phyloP scores from a whole-genome alignment of 352 stramenopile species.

The Thalassiosira ordinaria region DNA sequence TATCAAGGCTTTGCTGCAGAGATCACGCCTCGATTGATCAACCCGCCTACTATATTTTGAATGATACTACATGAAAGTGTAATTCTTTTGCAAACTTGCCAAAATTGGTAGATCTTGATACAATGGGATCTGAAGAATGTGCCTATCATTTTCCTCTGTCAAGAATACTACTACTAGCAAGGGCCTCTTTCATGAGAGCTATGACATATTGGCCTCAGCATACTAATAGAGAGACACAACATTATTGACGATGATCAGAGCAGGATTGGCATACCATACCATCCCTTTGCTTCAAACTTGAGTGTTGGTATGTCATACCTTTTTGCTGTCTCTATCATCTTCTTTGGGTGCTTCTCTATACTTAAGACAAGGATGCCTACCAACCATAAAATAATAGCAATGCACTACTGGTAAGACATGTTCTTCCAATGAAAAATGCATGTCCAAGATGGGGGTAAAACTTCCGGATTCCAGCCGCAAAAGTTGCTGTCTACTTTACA shows the following conservation, averaged over 20 bases:
- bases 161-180: slow-evolving; percentile 1
- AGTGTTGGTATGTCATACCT: slow-evolving; percentile 3
- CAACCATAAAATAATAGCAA: slow-evolving; percentile 14
- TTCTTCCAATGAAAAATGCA: too few relatives aligned
- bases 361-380: background rate
- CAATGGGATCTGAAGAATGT: background rate
- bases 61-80: background rate
- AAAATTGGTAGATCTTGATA: background rate
- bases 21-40: background rate
- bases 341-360: background rate
- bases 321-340: slow-evolving; percentile 11
- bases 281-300: slow-evolving; percentile 9
- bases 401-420: too few relatives aligned
- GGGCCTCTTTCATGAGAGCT: slow-evolving; percentile 9
- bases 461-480: too few relatives aligned
- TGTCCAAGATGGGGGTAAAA: too few relatives aligned
- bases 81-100: background rate
- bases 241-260: slow-evolving; percentile 1
- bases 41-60: background rate
- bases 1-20: background rate
- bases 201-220: slow-evolving; percentile 10
- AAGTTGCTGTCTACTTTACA: too few relatives aligned
- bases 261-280: background rate
- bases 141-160: slow-evolving; percentile 7
- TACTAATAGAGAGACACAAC: slow-evolving; percentile 4